A percentile compares a stretch with the other conserved stretches of the same genome.
Conservation (phyloP, 352 stramenopile genomes). For the Labyrinthula sp. region DNA sequence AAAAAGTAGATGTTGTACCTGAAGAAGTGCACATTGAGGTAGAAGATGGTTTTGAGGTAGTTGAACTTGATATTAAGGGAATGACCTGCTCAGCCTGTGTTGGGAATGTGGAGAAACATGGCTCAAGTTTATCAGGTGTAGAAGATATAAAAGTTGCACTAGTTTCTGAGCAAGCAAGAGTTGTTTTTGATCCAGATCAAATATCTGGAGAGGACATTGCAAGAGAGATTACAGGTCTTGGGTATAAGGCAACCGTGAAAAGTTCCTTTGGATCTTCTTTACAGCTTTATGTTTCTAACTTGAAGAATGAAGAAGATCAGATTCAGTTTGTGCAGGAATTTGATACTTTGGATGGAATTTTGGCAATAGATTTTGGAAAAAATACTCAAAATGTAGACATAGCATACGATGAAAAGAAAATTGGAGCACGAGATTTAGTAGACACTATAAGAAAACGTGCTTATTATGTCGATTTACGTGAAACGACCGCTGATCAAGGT, state of each 20-base stretch:
- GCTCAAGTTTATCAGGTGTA: constrained; percentile 52
- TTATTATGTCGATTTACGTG: constrained; percentile 9
- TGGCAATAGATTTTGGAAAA: constrained; percentile 4
- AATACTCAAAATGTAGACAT: constrained; percentile 1
- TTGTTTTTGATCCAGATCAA: constrained; percentile 14
- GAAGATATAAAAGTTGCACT: constrained; percentile 30
- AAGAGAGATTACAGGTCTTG: constrained; percentile 10
- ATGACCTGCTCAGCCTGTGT: constrained; percentile 75
- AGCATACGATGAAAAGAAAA: constrained; percentile 10
- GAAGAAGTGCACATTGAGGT: constrained; percentile 33
- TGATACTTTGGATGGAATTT: constrained; percentile 1
- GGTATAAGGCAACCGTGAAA: constrained; percentile 26
- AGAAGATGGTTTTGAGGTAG: constrained; percentile 35
- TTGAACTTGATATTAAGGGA: constrained; percentile 37
- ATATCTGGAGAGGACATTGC: not conserved
- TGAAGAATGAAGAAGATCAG: not conserved
- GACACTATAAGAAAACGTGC: not conserved
- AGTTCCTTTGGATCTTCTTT: constrained; percentile 10
- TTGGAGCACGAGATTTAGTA: constrained; percentile 9
- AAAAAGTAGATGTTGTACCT: constrained; percentile 34
- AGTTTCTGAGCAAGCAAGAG: constrained; percentile 11
- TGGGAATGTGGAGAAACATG: constrained; percentile 59
- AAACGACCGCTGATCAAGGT: constrained; percentile 42
- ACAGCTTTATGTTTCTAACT: not conserved
- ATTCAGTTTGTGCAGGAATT: constrained; percentile 5